Conservation (phyloP, 31 red algal species). For the Odonthalia washingtoniensis region DNA sequence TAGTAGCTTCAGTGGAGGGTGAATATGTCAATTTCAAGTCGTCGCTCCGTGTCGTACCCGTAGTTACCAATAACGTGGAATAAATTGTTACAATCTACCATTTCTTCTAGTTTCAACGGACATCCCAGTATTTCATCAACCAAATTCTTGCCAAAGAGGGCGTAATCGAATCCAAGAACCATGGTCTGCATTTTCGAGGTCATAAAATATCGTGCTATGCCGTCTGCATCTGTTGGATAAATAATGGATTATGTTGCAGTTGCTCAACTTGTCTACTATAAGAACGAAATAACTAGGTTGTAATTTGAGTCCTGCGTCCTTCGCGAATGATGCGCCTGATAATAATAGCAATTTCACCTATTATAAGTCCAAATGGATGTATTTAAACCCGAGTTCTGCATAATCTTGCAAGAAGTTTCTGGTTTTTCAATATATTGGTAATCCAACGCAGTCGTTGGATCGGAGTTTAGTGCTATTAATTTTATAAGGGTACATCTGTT, state of each 20-base stretch:
- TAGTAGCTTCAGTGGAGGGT: slow-evolving; percentile 13
- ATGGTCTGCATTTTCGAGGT: slow-evolving; percentile 14
- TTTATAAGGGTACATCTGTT: not conserved
- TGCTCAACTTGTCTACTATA: too few relatives aligned
- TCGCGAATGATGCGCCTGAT: slow-evolving; percentile 18
- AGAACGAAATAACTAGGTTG: too few relatives aligned
- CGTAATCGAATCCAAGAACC: slow-evolving; percentile 22
- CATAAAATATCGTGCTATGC: slow-evolving; percentile 19
- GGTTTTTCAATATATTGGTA: too few relatives aligned
- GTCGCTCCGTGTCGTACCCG: not conserved
- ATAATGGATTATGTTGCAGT: too few relatives aligned
- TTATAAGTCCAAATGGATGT: not conserved
- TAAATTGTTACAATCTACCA: slow-evolving; percentile 8
- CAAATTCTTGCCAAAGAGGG: not conserved
- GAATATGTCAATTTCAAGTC: slow-evolving; percentile 17
- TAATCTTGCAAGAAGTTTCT: not conserved
- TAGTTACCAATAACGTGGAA: slow-evolving; percentile 3
- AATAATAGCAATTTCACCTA: not conserved
- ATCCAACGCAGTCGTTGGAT: not conserved
- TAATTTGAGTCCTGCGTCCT: not conserved
- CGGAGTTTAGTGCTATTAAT: not conserved
- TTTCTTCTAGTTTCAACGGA: not conserved
- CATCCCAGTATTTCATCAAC: slow-evolving; percentile 4
- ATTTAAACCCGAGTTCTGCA: not conserved
- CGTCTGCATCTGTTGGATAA: slow-evolving; percentile 3